phyloP scores from a whole-genome alignment of 495 filamentous ascomycete genomes.

The Trichoderma reesei region DNA sequence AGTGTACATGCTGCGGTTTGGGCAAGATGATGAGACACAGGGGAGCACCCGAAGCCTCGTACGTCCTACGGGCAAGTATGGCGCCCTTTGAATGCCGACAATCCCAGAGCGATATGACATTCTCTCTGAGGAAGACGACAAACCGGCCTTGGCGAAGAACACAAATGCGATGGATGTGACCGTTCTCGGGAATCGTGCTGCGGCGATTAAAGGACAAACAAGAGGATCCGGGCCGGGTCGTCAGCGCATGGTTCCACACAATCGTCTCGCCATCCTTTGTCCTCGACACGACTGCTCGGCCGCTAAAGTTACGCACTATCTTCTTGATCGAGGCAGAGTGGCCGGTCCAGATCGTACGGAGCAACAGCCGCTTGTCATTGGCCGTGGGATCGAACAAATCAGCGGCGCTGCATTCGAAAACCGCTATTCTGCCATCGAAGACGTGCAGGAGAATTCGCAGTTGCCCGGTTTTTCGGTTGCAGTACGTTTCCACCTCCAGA shows the following conservation, averaged over 20 bases:
- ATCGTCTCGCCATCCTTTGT: slow-evolving; percentile 71
- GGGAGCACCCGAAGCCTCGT: slow-evolving; percentile 58
- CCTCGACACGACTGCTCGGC: slow-evolving; percentile 69
- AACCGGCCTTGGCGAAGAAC: slow-evolving; percentile 66
- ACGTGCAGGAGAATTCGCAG: slow-evolving; percentile 74
- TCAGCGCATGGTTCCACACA: slow-evolving; percentile 63
- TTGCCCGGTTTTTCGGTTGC: slow-evolving; percentile 46
- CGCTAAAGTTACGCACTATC: slow-evolving; percentile 72
- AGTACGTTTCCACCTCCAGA: slow-evolving; percentile 66
- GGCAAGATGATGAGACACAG: slow-evolving; percentile 76
- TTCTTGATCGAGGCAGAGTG: slow-evolving; percentile 75
- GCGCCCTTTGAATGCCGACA: slow-evolving; percentile 46
- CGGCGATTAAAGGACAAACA: slow-evolving; percentile 34
- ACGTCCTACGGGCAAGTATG: slow-evolving; percentile 48
- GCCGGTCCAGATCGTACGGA: slow-evolving; percentile 65
- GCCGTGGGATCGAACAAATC: slow-evolving; percentile 71
- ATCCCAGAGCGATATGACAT: slow-evolving; percentile 75
- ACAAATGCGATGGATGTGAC: slow-evolving; percentile 77
- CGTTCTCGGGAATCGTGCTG: slow-evolving; percentile 56
- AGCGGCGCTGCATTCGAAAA: slow-evolving; percentile 70
- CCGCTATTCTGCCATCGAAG: slow-evolving; percentile 77
- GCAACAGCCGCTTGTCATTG: slow-evolving; percentile 48
- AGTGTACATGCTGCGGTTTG: slow-evolving; percentile 43
- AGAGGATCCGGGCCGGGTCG: slow-evolving; percentile 28
- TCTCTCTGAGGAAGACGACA: slow-evolving; percentile 70